Base-by-base conservation (phyloP, 768 basidiomycete species). In the Suillus cothurnatus region DNA sequence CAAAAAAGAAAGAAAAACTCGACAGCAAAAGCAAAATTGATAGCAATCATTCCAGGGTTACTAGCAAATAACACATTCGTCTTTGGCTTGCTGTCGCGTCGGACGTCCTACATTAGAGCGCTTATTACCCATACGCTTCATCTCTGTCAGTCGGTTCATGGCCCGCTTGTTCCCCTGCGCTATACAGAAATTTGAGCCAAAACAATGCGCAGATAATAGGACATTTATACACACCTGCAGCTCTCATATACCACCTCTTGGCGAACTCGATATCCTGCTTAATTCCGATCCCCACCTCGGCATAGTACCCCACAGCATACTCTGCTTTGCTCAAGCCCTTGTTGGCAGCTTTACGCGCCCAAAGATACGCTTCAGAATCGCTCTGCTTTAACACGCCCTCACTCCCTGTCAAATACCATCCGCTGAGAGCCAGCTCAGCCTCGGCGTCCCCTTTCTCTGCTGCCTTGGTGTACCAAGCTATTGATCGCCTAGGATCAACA, bases 101-200 rank as follows among this genome's bases (percentile, higher is more conserved):
- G 97, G 95, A 67, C 96, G 87, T 21, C 88, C 88, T 60, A 89
- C 84, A 68, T 91, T 89, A 55, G 84, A 82, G 68, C 91, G 85
- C 77, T 91, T 94, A 75, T 88, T 88, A 14, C 93, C 92, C 80
- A 88, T 85, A 38, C 93, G 89, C 77, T 97, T 97, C 84, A 99
- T 90, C 77, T 99, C 96, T 32, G 96, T 97, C 73, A 99, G 78
- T 38, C 97, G 87, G 68, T 87, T 92, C 95, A 97, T 99, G 6
- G 97, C 97, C 43, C 96, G 89, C 77, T 95, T 96, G 79, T 99
- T 97, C n/a, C 94, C 93, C 86, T 98, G 97, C 4, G 94, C 96
- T 97, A 71, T 2, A 59, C 43, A 59, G 6, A n/a, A 55, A 2
- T 9, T 69, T 49, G 50, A 53, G 45, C 47, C n/a, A 53, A 55